Base-by-base conservation (phyloP, 2,329 filamentous ascomycete genomes). In the Sclerotinia trifoliorum region DNA sequence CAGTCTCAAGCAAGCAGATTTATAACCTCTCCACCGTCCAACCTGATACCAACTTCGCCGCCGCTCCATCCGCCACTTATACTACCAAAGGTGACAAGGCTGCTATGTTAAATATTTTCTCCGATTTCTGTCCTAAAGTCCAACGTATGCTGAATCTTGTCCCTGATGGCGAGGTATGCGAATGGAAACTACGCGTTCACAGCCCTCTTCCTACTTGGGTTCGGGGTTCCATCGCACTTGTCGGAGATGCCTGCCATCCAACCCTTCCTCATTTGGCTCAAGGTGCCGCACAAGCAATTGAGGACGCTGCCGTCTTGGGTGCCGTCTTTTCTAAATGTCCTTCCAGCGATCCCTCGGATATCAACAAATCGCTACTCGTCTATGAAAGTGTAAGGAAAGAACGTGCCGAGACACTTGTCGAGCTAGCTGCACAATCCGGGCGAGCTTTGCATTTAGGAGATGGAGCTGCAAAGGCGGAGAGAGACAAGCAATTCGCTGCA, bases 211-310 rank as follows among this genome's bases (percentile, higher is more conserved):
- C 83, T 0, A 83, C 81, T 2, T 90, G 87, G 88, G 80, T 84
- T 7, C 81, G 84, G 72, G 85, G 85, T 49, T 79, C 78, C 56
- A 83, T 84, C 5, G 83, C 82, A 8, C 80, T 90, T 17, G 75
- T 88, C 24, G 88, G 88, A 57, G 88, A 91, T 74, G 84, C 87
- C 3, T 89, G 87, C 76, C 88, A 91, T 74, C 87, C 88, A 1
- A 90, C 87, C 26, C 83, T 90, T 60, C 88, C 88, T 1, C 90
- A 90, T 74, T 81, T 90, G 5, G 87, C 84, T 56, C 87, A 90
- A 78, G 88, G 89, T 49, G 88, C 88, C 15, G 87, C 88, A 11
- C 88, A 89, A 80, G 87, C 88, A 11, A 87, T 89, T 61, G 88
- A 91, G 76, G 88, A 91, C 73, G 88, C 85, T 1, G 86, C 85